phyloP scores from a whole-genome alignment of 495 filamentous ascomycete species.

The Aspergillus taichungensis region DNA sequence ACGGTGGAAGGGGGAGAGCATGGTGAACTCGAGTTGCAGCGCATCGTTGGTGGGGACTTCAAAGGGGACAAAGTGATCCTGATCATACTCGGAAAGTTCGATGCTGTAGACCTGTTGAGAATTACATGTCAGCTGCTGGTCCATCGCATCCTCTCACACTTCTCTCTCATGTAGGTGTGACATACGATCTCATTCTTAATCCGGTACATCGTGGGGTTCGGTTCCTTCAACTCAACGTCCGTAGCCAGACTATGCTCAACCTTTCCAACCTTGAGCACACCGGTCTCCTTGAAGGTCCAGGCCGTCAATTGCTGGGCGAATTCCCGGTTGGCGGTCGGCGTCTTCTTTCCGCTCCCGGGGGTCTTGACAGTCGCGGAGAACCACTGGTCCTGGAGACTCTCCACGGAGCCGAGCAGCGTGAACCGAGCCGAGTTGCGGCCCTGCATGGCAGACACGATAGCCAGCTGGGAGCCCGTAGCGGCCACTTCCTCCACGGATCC shows the following conservation, averaged over 20 bases:
- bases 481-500: conserved; percentile 71
- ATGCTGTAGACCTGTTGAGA: conserved; percentile 67
- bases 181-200: conserved; percentile 95
- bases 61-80: conserved; percentile 65
- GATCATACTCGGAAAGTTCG: conserved; percentile 74
- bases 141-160: neutral
- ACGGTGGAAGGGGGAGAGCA: conserved; percentile 98
- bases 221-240: conserved; percentile 31
- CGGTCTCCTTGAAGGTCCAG: conserved; percentile 93
- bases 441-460: conserved; percentile 75
- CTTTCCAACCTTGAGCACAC: conserved; percentile 77
- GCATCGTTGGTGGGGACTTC: conserved; percentile 55
- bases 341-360: conserved; percentile 43
- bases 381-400: conserved; percentile 84
- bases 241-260: conserved; percentile 68
- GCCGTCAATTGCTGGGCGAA: conserved; percentile 75
- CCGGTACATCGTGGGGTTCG: conserved; percentile 85
- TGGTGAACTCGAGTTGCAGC: conserved; percentile 92
- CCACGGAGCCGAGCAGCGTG: conserved; percentile 74
- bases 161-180: conserved; percentile 9
- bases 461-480: conserved; percentile 72
- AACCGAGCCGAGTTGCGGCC: conserved; percentile 89
- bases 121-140: conserved; percentile 14
- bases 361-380: conserved; percentile 72
- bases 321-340: conserved; percentile 65